Conservation (phyloP, 1,284 basidiomycete species). For the Sanghuangporus baumii region DNA sequence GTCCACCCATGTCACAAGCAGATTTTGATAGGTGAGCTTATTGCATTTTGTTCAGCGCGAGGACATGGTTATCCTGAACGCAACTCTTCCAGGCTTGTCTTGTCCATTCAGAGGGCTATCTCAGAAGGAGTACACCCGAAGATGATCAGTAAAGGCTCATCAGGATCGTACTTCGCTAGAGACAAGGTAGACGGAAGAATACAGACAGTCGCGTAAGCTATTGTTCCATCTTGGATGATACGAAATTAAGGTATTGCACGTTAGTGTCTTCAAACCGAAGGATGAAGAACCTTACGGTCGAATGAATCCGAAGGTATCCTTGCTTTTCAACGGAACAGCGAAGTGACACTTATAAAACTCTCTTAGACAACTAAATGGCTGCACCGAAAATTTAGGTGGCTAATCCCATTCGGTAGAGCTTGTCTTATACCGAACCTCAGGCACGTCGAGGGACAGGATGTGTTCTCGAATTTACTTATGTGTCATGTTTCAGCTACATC, state of each 20-base stretch:
- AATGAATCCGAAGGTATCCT: constrained; percentile 70
- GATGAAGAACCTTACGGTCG: constrained; percentile 85
- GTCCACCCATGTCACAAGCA: constrained; percentile 63
- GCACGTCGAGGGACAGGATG: constrained; percentile 28
- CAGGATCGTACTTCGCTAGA: constrained; percentile 83
- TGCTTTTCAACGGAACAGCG: neutral
- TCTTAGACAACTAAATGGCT: constrained; percentile 84
- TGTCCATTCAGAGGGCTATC: constrained; percentile 66
- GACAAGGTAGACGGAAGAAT: constrained; percentile 64
- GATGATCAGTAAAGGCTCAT: constrained; percentile 83
- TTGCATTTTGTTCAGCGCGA: neutral
- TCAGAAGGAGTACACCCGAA: constrained; percentile 77
- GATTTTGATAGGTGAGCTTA: constrained; percentile 60
- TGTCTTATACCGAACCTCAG: constrained; percentile 85
- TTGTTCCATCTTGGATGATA: neutral
- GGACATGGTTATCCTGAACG: constrained; percentile 11
- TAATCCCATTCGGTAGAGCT: constrained; percentile 79
- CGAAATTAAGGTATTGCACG: neutral
- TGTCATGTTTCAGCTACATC: constrained; percentile 40
- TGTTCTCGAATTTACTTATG: neutral
- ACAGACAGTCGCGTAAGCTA: constrained; percentile 71
- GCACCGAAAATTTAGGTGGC: constrained; percentile 79
- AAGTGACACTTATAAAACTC: neutral
- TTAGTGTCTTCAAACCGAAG: constrained; percentile 84
- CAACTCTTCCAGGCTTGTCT: constrained; percentile 44